phyloP scores from a whole-genome alignment of 2,329 filamentous ascomycete species.

The Teratosphaeria destructans region DNA sequence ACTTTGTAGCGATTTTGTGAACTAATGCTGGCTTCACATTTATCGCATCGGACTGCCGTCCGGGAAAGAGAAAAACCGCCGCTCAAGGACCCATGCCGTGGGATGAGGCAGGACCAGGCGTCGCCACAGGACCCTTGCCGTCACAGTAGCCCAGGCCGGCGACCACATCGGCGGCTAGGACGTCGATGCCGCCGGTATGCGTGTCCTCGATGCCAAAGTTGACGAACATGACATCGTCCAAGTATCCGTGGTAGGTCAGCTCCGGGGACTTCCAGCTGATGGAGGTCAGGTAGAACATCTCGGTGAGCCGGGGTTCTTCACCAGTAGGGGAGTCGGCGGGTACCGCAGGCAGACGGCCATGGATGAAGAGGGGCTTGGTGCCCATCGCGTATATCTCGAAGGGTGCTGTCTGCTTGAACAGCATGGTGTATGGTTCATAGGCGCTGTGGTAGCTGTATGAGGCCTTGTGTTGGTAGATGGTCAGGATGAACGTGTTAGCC shows the following conservation, averaged over 20 bases:
- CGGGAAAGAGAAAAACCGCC: neutral
- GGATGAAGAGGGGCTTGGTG: constrained; percentile 44
- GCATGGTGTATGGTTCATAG: constrained; percentile 48
- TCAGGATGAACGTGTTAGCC: constrained; percentile 45
- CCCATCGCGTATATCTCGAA: constrained; percentile 44
- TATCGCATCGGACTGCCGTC: neutral
- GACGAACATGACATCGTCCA: constrained; percentile 47
- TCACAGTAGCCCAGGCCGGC: constrained; percentile 24
- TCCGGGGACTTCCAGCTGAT: constrained; percentile 44
- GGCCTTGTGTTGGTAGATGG: constrained; percentile 46
- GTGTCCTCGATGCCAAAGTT: constrained; percentile 48
- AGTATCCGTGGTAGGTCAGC: constrained; percentile 44
- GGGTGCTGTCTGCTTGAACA: constrained; percentile 39
- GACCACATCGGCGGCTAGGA: constrained; percentile 41
- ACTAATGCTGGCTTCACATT: neutral
- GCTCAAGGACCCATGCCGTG: neutral
- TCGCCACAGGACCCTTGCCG: neutral
- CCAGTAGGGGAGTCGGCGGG: constrained; percentile 9
- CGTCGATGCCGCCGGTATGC: constrained; percentile 40
- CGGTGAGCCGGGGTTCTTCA: constrained; percentile 26
- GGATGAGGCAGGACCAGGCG: neutral
- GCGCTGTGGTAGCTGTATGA: constrained; percentile 39
- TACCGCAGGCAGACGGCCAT: constrained; percentile 33
- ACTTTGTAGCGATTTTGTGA: neutral
- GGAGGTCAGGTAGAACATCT: constrained; percentile 50